phyloP scores from a whole-genome alignment of 805 yeast species.

The Ogataea chonburiensis region DNA sequence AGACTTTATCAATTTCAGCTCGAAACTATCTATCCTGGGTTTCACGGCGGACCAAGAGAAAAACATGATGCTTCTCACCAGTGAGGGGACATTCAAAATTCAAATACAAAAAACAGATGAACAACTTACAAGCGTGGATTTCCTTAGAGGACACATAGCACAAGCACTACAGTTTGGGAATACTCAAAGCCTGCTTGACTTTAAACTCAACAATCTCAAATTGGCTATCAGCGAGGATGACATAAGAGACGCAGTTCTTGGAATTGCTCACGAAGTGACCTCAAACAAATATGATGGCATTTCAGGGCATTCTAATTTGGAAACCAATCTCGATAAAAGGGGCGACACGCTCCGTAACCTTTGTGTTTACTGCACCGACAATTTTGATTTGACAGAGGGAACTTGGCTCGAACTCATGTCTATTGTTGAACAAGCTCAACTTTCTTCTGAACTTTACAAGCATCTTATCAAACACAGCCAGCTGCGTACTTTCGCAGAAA shows the following conservation, averaged over 20 bases:
- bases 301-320: conserved; percentile 47
- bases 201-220: conserved; percentile 37
- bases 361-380: conserved; percentile 21
- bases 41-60: conserved; percentile 38
- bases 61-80: conserved; percentile 40
- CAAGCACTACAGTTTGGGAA: conserved; percentile 73
- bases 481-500: conserved; percentile 1
- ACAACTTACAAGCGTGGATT: conserved; percentile 19
- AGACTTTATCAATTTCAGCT: conserved; percentile 63
- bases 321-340: conserved; percentile 52
- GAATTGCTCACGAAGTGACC: conserved; percentile 56
- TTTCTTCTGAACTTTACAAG: conserved; percentile 18
- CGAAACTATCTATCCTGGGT: conserved; percentile 55
- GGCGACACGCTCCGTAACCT: conserved; percentile 28
- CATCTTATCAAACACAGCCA: conserved; percentile 2
- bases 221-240: conserved; percentile 39
- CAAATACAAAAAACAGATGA: conserved; percentile 42
- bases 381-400: conserved; percentile 18
- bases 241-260: conserved; percentile 49
- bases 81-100: conserved; percentile 61
- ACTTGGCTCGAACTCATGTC: conserved; percentile 17
- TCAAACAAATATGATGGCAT: conserved; percentile 55
- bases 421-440: conserved; percentile 20
- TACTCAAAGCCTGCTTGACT: conserved; percentile 19
- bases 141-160: conserved; percentile 71